Base-by-base conservation (phyloP, 345 rosid species). In the Hibiscus syriacus region DNA sequence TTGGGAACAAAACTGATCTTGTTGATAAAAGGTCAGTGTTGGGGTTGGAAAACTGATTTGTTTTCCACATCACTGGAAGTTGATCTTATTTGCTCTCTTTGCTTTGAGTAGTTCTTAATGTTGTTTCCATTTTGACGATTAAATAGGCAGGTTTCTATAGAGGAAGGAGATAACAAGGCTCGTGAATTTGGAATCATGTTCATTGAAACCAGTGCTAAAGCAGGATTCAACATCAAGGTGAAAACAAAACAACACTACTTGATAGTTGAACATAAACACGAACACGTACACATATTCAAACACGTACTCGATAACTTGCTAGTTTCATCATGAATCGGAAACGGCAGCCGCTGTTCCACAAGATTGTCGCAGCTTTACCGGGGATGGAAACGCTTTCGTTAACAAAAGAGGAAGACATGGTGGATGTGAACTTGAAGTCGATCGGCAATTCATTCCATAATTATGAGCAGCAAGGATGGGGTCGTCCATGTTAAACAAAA, bases 191-290 rank as follows among this genome's bases (percentile, higher is more conserved):
- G 97, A 54, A 89, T 92, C 20, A 90, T 92, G 87, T 92, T 92
- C 74, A 84, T 92, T 34, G 96, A 92, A 78, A 92, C 98, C 8
- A 92, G 98, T 67, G 98, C 98, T 32, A 90, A 92, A 77, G 97
- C 96, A 49, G 98, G 96, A 72, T 92, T 92, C 74, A 86, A 90
- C 69, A 90, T 92, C 74, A 90, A 92, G 92, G 98, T 90, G 63
- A n/a, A n/a, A 55, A 16, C 38, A 29, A 12, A 23, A 14, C 29
- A 61, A 61, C 39, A 1, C 41, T n/a, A 30, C 19, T 11, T 19
- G 9, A 36, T 36, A 19, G 64, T 36, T 20, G 20, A 22, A 20
- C 5, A 55, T 36, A 30, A 13, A n/a, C 20, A 45, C 19, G 13
- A 13, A 45, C 49, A 45, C n/a, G n/a, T 43, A 43, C 17, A 43